A percentile compares a stretch with the other conserved stretches of the same genome.
phyloP scores from a whole-genome alignment of 2,329 filamentous ascomycete species.

The Fusarium bulbicola region DNA sequence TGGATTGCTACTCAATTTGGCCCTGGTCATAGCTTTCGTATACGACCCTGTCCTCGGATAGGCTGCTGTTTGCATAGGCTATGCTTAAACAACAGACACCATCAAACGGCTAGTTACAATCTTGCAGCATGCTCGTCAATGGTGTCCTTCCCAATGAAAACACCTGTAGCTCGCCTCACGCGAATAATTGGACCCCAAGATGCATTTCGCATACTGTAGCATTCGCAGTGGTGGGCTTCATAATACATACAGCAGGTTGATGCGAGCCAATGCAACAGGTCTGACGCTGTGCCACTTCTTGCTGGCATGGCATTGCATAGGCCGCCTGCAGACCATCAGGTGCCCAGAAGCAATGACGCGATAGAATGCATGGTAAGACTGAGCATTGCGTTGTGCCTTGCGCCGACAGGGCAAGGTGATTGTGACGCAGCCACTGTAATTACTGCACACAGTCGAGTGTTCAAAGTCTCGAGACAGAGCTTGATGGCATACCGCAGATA shows the following conservation, averaged over 20 bases:
- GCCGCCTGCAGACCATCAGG: slow-evolving; percentile 42
- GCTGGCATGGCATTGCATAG: slow-evolving; percentile 40
- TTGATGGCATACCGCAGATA: slow-evolving; percentile 30
- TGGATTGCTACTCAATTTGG: background rate
- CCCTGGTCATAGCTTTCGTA: slow-evolving; percentile 6
- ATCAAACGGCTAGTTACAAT: background rate
- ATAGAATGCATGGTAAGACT: slow-evolving; percentile 41
- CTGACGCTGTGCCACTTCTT: slow-evolving; percentile 36
- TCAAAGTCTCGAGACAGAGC: slow-evolving; percentile 21
- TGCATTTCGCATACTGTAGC: slow-evolving; percentile 10
- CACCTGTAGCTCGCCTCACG: slow-evolving; percentile 16
- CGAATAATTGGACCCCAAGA: slow-evolving; percentile 15
- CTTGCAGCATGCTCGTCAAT: background rate
- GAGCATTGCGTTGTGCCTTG: slow-evolving; percentile 37
- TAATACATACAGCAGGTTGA: background rate
- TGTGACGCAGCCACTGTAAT: slow-evolving; percentile 26
- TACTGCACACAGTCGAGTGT: slow-evolving; percentile 12
- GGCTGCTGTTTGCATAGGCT: slow-evolving; percentile 13
- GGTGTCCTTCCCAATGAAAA: background rate
- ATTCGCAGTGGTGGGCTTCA: slow-evolving; percentile 17
- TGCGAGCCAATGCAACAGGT: slow-evolving; percentile 37
- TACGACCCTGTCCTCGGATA: slow-evolving; percentile 9
- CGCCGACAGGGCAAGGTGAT: slow-evolving; percentile 19
- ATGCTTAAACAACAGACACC: background rate
- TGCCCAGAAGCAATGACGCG: slow-evolving; percentile 41